These are phyloP conservation scores for Chrysoporthe austroafricana DNA, from an alignment of 2,329 filamentous ascomycete genomes.

Conservation along the genomic window DNA sequence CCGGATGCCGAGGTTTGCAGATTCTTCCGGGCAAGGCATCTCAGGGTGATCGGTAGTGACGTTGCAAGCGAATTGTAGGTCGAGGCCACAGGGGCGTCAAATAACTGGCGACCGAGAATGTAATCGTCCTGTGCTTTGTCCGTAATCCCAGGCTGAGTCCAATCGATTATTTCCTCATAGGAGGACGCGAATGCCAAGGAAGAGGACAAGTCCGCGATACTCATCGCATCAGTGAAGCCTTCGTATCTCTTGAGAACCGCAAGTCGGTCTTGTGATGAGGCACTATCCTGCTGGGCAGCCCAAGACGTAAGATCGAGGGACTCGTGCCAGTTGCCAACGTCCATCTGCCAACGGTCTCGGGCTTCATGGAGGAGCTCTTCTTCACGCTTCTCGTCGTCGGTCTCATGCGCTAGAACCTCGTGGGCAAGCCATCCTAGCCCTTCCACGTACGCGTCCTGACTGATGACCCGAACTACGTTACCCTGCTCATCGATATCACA, in stretches of 20 bases:
- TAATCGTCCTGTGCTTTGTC: slow-evolving; percentile 54
- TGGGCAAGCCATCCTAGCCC: slow-evolving; percentile 80
- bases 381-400: slow-evolving; percentile 50
- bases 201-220: slow-evolving; percentile 67
- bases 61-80: slow-evolving; percentile 39
- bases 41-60: slow-evolving; percentile 40
- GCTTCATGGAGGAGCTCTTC: slow-evolving; percentile 67
- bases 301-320: slow-evolving; percentile 45
- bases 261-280: slow-evolving; percentile 34
- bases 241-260: slow-evolving; percentile 55
- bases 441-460: slow-evolving; percentile 73
- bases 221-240: slow-evolving; percentile 61
- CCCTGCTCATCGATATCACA: slow-evolving; percentile 70
- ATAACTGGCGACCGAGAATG: slow-evolving; percentile 49
- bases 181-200: slow-evolving; percentile 49
- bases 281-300: slow-evolving; percentile 36
- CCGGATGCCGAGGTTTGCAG: slow-evolving; percentile 31
- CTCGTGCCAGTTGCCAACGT: slow-evolving; percentile 61
- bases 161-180: slow-evolving; percentile 59
- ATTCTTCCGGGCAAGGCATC: slow-evolving; percentile 37
- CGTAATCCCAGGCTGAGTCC: slow-evolving; percentile 62
- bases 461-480: slow-evolving; percentile 75
- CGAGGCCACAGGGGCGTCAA: slow-evolving; percentile 48
- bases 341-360: slow-evolving; percentile 70
- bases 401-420: slow-evolving; percentile 52